Conservation (phyloP, 331 rosid genomes). For the Dryas integrifolia region DNA sequence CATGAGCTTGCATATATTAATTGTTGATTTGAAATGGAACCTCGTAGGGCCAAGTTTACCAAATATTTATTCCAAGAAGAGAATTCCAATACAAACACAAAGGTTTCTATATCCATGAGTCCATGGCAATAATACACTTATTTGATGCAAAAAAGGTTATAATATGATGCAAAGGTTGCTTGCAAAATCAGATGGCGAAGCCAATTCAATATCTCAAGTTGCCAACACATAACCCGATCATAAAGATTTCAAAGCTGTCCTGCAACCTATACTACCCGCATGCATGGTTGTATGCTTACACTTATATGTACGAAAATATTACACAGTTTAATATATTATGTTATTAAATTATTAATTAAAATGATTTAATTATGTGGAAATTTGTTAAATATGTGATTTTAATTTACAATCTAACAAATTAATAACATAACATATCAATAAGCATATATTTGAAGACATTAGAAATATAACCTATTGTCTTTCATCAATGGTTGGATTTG, state of each 20-base stretch:
- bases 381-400: too few relatives aligned
- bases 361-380: too few relatives aligned
- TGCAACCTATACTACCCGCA: constrained; percentile 1
- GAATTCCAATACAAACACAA: constrained; percentile 14
- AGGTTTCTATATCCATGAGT: background rate
- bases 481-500: background rate
- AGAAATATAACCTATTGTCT: too few relatives aligned
- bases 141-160: background rate
- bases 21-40: background rate
- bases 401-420: too few relatives aligned
- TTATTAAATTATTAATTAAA: too few relatives aligned
- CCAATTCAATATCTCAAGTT: constrained; percentile 14
- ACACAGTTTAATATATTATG: too few relatives aligned
- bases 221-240: constrained; percentile 9
- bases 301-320: too few relatives aligned
- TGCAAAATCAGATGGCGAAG: constrained; percentile 1
- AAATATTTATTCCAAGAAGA: background rate
- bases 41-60: constrained; percentile 4
- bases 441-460: too few relatives aligned
- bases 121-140: constrained; percentile 3
- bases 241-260: constrained; percentile 18
- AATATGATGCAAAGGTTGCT: constrained; percentile 10
- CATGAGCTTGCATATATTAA: background rate
- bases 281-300: background rate
- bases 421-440: too few relatives aligned